phyloP scores from a whole-genome alignment of 805 yeast genomes.

The Candida ficus region DNA sequence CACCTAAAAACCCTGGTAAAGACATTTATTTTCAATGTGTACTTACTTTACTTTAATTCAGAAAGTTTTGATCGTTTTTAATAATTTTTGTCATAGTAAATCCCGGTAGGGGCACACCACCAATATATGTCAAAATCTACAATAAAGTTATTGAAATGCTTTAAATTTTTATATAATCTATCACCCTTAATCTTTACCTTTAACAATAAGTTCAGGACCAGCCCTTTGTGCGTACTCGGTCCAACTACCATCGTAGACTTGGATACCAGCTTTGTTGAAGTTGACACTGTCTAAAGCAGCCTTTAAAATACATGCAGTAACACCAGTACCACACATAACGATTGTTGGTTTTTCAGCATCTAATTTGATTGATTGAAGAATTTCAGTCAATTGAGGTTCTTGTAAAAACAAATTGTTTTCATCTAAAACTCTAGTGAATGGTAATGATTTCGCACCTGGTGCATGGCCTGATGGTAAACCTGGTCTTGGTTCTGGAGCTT shows the following conservation, averaged over 20 bases:
- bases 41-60: too few species aligned
- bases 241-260: constrained; percentile 86
- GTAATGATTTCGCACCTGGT: constrained; percentile 73
- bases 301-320: constrained; percentile 84
- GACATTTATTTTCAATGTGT: constrained; percentile 3
- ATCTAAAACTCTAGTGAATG: constrained; percentile 61
- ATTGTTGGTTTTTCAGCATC: constrained; percentile 59
- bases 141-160: too few species aligned
- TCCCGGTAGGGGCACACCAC: not conserved
- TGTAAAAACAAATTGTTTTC: constrained; percentile 42
- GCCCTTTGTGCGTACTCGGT: constrained; percentile 83
- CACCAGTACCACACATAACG: constrained; percentile 95
- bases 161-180: too few species aligned
- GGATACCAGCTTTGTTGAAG: constrained; percentile 37
- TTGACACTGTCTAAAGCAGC: constrained; percentile 63
- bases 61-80: too few species aligned
- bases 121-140: too few species aligned
- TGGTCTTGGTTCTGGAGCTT: constrained; percentile 82
- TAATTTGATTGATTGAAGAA: constrained; percentile 36
- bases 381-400: constrained; percentile 37
- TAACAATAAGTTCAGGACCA: constrained; percentile 46
- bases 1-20: constrained; percentile 6
- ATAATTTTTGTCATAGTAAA: too few species aligned
- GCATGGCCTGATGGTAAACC: constrained; percentile 89
- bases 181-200: constrained; percentile 21